phyloP scores from a whole-genome alignment of 2,329 filamentous ascomycete genomes.

The Zelopaecilomyces penicillatus region DNA sequence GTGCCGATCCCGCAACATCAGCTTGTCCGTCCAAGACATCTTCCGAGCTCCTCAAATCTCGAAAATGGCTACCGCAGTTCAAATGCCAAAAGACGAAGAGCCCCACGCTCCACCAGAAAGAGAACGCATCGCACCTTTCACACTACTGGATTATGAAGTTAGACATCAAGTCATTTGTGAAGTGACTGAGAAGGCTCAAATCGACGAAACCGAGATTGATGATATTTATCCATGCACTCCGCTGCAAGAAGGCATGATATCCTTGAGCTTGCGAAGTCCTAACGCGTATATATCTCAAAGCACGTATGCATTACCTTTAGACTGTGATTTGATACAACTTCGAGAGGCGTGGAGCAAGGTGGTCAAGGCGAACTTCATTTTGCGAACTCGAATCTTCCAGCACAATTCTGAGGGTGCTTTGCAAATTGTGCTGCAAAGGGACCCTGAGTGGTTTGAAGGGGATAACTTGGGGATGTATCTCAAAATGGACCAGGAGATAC shows the following conservation, averaged over 20 bases:
- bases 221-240: slow-evolving; percentile 44
- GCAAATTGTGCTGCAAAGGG: slow-evolving; percentile 26
- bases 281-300: slow-evolving; percentile 39
- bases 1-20: not conserved
- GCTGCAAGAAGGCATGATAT: slow-evolving; percentile 42
- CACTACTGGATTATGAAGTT: not conserved
- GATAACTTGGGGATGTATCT: slow-evolving; percentile 22
- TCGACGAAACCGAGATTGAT: slow-evolving; percentile 29
- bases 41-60: not conserved
- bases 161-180: not conserved
- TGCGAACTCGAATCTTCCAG: slow-evolving; percentile 35
- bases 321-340: slow-evolving; percentile 20
- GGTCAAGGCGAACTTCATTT: slow-evolving; percentile 26
- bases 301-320: slow-evolving; percentile 26
- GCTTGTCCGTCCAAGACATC: not conserved
- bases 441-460: slow-evolving; percentile 1
- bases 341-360: slow-evolving; percentile 30
- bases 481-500: slow-evolving; percentile 25
- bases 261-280: slow-evolving; percentile 34
- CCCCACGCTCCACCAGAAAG: not conserved
- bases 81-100: not conserved
- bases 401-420: slow-evolving; percentile 23
- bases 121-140: not conserved
- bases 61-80: not conserved
- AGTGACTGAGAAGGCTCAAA: slow-evolving; percentile 1